phyloP scores from a whole-genome alignment of 345 rosid species.

The Eucalyptus regnans region DNA sequence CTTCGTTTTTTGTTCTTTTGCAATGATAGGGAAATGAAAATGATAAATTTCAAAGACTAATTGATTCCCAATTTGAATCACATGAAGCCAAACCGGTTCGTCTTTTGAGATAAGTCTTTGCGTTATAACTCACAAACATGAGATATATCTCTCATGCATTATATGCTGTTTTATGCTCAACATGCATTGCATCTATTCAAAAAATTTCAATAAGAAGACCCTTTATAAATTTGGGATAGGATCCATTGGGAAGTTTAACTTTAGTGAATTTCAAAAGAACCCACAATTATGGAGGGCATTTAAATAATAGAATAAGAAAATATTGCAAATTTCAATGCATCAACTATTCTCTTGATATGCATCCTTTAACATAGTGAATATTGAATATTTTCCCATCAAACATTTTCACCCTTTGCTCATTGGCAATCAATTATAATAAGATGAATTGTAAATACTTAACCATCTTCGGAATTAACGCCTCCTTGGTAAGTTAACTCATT shows the following conservation, averaged over 20 bases:
- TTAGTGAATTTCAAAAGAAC: not conserved
- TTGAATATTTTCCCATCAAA: not conserved
- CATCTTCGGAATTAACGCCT: not conserved
- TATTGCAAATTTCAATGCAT: not conserved
- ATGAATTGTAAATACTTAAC: not conserved
- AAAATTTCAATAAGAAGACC: not conserved
- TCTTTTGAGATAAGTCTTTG: not conserved
- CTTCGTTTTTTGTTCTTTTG: not conserved
- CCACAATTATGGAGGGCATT: not conserved
- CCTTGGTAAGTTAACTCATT: not conserved
- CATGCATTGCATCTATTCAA: not conserved
- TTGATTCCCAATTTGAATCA: not conserved
- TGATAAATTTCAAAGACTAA: not conserved
- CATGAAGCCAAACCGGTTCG: not conserved
- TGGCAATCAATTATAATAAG: not conserved
- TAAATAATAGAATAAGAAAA: not conserved
- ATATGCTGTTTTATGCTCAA: not conserved
- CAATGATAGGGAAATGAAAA: not conserved
- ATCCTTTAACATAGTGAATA: not conserved
- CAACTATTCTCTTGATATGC: fast-evolving
- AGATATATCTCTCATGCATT: not conserved
- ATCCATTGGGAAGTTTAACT: not conserved
- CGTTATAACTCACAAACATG: not conserved
- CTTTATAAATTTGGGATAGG: not conserved
- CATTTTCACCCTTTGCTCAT: not conserved